Conservation (phyloP, 257 asterid genomes). For the Jacaranda copaia region DNA sequence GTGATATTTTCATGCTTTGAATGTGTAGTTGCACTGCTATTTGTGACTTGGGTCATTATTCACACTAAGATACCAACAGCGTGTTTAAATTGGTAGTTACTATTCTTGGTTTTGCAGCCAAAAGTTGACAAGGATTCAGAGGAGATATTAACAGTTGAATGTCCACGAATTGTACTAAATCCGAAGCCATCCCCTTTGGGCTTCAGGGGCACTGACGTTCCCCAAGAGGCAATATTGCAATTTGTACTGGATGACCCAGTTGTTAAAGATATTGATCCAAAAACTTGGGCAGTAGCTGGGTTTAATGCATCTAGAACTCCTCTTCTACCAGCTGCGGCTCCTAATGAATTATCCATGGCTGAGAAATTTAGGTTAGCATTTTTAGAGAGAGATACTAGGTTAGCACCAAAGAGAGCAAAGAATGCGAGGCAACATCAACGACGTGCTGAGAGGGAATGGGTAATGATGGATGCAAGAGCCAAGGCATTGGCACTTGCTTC, state of each 20-base stretch:
- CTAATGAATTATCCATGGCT: slow-evolving; percentile 75
- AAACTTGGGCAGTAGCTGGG: slow-evolving; percentile 76
- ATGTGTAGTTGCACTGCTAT: background rate
- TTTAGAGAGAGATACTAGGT: slow-evolving; percentile 82
- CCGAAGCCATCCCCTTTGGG: slow-evolving; percentile 79
- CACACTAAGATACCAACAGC: background rate
- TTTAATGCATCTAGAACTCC: slow-evolving; percentile 34
- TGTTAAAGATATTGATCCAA: slow-evolving; percentile 75
- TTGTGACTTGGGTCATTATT: background rate
- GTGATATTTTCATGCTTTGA: background rate
- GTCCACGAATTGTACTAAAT: slow-evolving; percentile 83
- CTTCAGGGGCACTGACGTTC: slow-evolving; percentile 67
- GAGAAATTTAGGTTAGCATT: slow-evolving; percentile 94
- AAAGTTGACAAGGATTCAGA: slow-evolving; percentile 72
- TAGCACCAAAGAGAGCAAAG: slow-evolving; percentile 97
- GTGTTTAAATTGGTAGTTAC: background rate
- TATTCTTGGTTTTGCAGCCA: slow-evolving; percentile 56
- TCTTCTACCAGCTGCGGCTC: slow-evolving; percentile 37
- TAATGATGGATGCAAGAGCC: slow-evolving; percentile 64
- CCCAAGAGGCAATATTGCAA: slow-evolving; percentile 69
- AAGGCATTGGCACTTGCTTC: slow-evolving; percentile 90
- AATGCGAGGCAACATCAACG: slow-evolving; percentile 90
- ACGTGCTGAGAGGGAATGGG: slow-evolving; percentile 84
- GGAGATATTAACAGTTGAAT: slow-evolving; percentile 67
- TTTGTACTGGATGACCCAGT: slow-evolving; percentile 64